phyloP scores from a whole-genome alignment of 2,329 filamentous ascomycete species.

The Massarina eburnea region DNA sequence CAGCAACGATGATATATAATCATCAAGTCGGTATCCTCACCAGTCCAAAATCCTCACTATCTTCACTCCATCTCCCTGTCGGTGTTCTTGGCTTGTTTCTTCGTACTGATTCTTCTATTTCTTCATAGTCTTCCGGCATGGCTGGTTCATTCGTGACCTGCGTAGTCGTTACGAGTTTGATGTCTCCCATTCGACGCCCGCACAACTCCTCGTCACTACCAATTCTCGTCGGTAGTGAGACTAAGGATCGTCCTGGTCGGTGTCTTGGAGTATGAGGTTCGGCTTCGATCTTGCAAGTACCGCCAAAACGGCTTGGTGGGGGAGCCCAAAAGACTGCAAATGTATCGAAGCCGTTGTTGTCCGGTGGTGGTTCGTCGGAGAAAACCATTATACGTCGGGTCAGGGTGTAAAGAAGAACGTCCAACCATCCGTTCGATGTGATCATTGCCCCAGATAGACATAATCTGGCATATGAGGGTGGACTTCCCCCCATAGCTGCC shows the following conservation, averaged over 20 bases:
- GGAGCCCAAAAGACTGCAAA: conserved; percentile 39
- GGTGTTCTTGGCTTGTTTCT: conserved; percentile 29
- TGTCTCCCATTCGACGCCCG: conserved; percentile 25
- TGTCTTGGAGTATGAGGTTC: conserved; percentile 1
- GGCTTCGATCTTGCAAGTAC: conserved; percentile 48
- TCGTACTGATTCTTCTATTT: conserved; percentile 30
- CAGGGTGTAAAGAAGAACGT: conserved; percentile 60
- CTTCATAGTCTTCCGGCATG: conserved; percentile 34
- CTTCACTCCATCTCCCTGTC: conserved; percentile 36
- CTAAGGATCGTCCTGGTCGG: conserved; percentile 16
- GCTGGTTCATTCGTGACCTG: conserved; percentile 37
- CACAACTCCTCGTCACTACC: conserved; percentile 33
- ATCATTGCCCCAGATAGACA: conserved; percentile 59
- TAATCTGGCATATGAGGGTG: conserved; percentile 49
- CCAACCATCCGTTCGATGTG: conserved; percentile 61
- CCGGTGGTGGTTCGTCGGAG: conserved; percentile 49
- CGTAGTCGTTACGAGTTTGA: conserved; percentile 40
- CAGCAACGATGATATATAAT: not conserved
- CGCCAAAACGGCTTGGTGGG: conserved; percentile 44
- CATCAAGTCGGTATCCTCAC: conserved; percentile 1
- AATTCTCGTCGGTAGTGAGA: conserved; percentile 17
- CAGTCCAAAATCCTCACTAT: conserved; percentile 15
- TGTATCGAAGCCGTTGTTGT: conserved; percentile 39
- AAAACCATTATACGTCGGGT: conserved; percentile 59
- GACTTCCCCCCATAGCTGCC: conserved; percentile 59